These are phyloP conservation scores for Phyllosticta citriasiana DNA, from an alignment of 2,329 filamentous ascomycete genomes.

Conservation along the genomic window DNA sequence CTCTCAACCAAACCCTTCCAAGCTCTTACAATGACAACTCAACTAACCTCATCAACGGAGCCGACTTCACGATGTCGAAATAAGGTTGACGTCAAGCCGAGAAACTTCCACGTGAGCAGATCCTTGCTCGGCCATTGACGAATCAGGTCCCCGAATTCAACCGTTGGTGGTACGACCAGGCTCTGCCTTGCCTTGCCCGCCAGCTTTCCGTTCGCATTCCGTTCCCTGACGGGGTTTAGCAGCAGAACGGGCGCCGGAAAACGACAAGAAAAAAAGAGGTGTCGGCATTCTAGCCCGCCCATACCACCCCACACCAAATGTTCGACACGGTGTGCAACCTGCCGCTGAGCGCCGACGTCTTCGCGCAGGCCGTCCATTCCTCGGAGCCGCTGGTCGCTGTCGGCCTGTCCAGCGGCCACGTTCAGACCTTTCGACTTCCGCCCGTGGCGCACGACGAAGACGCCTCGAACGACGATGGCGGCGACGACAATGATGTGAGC, in stretches of 20 bases:
- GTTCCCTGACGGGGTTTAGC: neutral
- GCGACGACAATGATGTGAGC: constrained; percentile 27
- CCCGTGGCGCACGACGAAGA: constrained; percentile 41
- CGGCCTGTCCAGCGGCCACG: constrained; percentile 74
- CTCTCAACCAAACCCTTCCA: no score
- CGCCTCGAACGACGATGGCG: constrained; percentile 40
- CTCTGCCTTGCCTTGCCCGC: neutral
- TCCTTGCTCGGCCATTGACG: neutral
- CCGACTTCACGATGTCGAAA: neutral
- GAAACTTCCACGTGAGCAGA: neutral
- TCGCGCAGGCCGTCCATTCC: constrained; percentile 80
- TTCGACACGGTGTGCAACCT: constrained; percentile 89
- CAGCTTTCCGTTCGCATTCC: neutral
- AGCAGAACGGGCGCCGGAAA: neutral
- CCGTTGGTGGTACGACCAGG: neutral
- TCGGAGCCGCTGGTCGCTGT: constrained; percentile 75
- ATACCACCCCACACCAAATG: constrained; percentile 44
- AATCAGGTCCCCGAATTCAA: neutral
- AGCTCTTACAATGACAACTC: neutral
- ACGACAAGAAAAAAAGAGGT: neutral
- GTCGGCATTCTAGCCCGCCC: neutral
- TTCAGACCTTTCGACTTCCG: constrained; percentile 70
- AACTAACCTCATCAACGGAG: neutral
- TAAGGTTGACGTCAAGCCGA: neutral
- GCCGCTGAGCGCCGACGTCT: constrained; percentile 76